phyloP scores from a whole-genome alignment of 1,284 basidiomycete species.

The Ceratobasidium sp. region DNA sequence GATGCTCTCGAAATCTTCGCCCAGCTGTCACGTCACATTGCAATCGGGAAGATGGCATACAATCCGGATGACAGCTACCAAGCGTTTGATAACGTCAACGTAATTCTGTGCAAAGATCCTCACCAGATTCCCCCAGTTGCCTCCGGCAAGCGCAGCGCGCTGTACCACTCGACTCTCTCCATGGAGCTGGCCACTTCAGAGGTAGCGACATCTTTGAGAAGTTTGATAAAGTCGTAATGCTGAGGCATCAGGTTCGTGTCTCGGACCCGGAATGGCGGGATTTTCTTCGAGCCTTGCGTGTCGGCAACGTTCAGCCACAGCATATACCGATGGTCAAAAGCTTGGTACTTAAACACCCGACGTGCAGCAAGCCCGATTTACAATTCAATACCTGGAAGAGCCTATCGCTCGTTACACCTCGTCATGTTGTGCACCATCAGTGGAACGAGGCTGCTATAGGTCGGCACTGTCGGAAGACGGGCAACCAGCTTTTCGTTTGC shows the following conservation, averaged over 20 bases:
- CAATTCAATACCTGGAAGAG: slow-evolving; percentile 51
- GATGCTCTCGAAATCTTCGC: slow-evolving; percentile 55
- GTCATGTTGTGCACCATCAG: slow-evolving; percentile 53
- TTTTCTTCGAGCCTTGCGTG: slow-evolving; percentile 54
- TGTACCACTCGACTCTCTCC: slow-evolving; percentile 49
- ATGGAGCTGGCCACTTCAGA: background rate
- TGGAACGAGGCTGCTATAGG: slow-evolving; percentile 54
- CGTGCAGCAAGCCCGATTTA: slow-evolving; percentile 49
- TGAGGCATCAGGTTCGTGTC: slow-evolving; percentile 56
- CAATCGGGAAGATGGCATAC: slow-evolving; percentile 47
- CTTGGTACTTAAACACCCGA: slow-evolving; percentile 49
- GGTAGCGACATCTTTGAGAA: slow-evolving; percentile 52
- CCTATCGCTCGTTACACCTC: slow-evolving; percentile 54
- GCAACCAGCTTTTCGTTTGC: slow-evolving; percentile 48
- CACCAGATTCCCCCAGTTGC: slow-evolving; percentile 62
- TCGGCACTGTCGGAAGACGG: slow-evolving; percentile 47
- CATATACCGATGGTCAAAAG: slow-evolving; percentile 53
- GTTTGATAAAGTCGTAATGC: slow-evolving; percentile 56
- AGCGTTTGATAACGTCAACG: slow-evolving; percentile 57
- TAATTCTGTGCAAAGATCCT: slow-evolving; percentile 58
- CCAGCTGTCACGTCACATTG: slow-evolving; percentile 49
- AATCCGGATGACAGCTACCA: background rate
- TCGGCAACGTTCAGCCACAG: slow-evolving; percentile 51
- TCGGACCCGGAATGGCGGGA: slow-evolving; percentile 54
- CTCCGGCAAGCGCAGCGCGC: slow-evolving; percentile 50